phyloP scores from a whole-genome alignment of 139 green algal genomes.

The Chlorella sp. region DNA sequence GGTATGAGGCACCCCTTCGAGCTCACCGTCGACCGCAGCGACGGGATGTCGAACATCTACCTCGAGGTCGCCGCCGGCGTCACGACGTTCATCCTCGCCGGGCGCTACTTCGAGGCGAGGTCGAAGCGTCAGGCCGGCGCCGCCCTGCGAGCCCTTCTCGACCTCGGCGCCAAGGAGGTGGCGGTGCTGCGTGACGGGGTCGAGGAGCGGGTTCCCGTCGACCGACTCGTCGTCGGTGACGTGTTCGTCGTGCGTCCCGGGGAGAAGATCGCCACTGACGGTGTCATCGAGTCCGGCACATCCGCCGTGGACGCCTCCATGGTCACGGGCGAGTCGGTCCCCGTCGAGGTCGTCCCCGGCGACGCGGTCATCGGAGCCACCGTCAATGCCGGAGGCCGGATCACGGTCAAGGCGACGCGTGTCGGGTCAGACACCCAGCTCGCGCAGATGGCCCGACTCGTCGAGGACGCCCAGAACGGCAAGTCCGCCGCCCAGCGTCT shows the following conservation, averaged over 20 bases:
- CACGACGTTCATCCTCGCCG: too few relatives aligned
- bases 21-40: too few relatives aligned
- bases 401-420: slow-evolving; percentile 52
- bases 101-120: too few relatives aligned
- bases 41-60: too few relatives aligned
- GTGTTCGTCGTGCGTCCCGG: slow-evolving; percentile 85
- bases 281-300: slow-evolving; percentile 64
- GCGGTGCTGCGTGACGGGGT: too few relatives aligned
- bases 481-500: slow-evolving; percentile 92
- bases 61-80: too few relatives aligned
- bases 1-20: too few relatives aligned
- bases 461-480: slow-evolving; percentile 87
- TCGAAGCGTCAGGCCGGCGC: too few relatives aligned
- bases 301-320: slow-evolving; percentile 93
- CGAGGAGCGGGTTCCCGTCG: too few relatives aligned
- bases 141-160: too few relatives aligned
- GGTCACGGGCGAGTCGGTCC: slow-evolving; percentile 63
- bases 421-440: slow-evolving; percentile 81
- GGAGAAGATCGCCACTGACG: slow-evolving; percentile 78
- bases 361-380: slow-evolving; percentile 83
- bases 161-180: too few relatives aligned
- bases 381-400: slow-evolving; percentile 62
- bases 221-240: too few relatives aligned
- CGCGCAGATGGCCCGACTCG: slow-evolving; percentile 89
- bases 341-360: slow-evolving; percentile 50